These are phyloP conservation scores for Myxozyma udenii DNA, from an alignment of 805 yeast species.

Conservation along the genomic window DNA sequence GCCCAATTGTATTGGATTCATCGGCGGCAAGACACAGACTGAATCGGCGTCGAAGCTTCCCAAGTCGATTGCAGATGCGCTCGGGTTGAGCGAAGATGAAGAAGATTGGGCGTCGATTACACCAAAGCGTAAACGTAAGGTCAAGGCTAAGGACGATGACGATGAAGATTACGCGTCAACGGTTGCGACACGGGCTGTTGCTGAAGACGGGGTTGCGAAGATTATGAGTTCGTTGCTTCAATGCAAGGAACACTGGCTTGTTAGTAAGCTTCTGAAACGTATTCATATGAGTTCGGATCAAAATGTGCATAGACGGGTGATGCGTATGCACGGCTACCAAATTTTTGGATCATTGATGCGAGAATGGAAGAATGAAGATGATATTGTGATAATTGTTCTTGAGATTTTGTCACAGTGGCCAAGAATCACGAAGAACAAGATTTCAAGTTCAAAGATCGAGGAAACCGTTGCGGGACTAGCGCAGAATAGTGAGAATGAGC, in stretches of 20 bases:
- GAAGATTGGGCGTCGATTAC: slow-evolving; percentile 43
- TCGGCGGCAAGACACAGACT: slow-evolving; percentile 97
- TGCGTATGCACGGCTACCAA: slow-evolving; percentile 82
- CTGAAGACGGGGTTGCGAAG: slow-evolving; percentile 62
- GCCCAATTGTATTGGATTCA: slow-evolving; percentile 82
- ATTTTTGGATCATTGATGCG: slow-evolving; percentile 62
- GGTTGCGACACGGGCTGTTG: slow-evolving; percentile 52
- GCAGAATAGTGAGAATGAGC: slow-evolving; percentile 33
- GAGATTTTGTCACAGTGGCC: slow-evolving; percentile 65
- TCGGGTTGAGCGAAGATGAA: slow-evolving; percentile 73
- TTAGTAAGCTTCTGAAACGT: slow-evolving; percentile 65
- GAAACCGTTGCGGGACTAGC: slow-evolving; percentile 50
- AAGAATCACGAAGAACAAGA: slow-evolving; percentile 69
- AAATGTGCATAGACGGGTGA: slow-evolving; percentile 55
- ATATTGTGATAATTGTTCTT: slow-evolving; percentile 50
- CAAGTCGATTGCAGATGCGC: slow-evolving; percentile 76
- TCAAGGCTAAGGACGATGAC: slow-evolving; percentile 48
- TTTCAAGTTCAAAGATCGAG: slow-evolving; percentile 71
- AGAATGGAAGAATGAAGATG: slow-evolving; percentile 43
- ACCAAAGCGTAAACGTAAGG: slow-evolving; percentile 56
- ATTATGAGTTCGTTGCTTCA: slow-evolving; percentile 81
- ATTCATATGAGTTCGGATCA: slow-evolving; percentile 52
- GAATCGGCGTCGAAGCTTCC: slow-evolving; percentile 84
- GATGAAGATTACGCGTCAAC: slow-evolving; percentile 58
- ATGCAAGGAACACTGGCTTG: slow-evolving; percentile 63